A percentile compares a stretch with the other conserved stretches of the same genome.
These are phyloP conservation scores for Scheffersomyces cryptocercus DNA, from an alignment of 1,139 yeast genomes.

Conservation along the genomic window DNA sequence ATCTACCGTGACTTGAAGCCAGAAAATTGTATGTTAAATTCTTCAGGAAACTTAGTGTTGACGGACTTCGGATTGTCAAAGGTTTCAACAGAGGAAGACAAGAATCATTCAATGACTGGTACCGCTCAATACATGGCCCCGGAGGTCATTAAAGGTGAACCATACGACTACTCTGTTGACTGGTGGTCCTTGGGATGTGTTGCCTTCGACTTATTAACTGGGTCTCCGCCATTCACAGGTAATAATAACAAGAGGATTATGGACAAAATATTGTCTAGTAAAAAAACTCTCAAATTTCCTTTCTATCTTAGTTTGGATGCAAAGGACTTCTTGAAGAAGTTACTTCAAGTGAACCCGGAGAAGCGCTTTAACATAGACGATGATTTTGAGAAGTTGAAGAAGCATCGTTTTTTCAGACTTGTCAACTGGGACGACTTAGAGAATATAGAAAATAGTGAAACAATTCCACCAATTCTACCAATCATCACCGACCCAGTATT, in stretches of 20 bases:
- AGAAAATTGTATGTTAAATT: constrained; percentile 84
- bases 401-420: constrained; percentile 77
- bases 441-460: constrained; percentile 22
- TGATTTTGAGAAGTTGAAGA: constrained; percentile 51
- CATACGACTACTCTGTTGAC: constrained; percentile 86
- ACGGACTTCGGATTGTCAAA: constrained; percentile 94
- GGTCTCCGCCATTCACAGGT: constrained; percentile 94
- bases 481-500: constrained; percentile 78
- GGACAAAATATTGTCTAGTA: constrained; percentile 67
- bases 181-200: constrained; percentile 98
- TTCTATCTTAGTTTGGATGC: constrained; percentile 82
- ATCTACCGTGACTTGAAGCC: constrained; percentile 93
- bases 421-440: constrained; percentile 76
- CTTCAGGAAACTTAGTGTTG: constrained; percentile 75
- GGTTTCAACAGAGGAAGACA: constrained; percentile 51
- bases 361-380: constrained; percentile 74
- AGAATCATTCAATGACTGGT: constrained; percentile 75
- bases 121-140: constrained; percentile 98
- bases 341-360: constrained; percentile 71
- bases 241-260: constrained; percentile 78
- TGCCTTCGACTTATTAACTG: constrained; percentile 81
- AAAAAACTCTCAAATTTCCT: constrained; percentile 75
- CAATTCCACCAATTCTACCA: constrained; percentile 81
- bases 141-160: constrained; percentile 79
- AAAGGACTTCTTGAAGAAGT: constrained; percentile 72